These are phyloP conservation scores for Trichoderma brevicompactum DNA, from an alignment of 2,329 filamentous ascomycete genomes.

Conservation along the genomic window DNA sequence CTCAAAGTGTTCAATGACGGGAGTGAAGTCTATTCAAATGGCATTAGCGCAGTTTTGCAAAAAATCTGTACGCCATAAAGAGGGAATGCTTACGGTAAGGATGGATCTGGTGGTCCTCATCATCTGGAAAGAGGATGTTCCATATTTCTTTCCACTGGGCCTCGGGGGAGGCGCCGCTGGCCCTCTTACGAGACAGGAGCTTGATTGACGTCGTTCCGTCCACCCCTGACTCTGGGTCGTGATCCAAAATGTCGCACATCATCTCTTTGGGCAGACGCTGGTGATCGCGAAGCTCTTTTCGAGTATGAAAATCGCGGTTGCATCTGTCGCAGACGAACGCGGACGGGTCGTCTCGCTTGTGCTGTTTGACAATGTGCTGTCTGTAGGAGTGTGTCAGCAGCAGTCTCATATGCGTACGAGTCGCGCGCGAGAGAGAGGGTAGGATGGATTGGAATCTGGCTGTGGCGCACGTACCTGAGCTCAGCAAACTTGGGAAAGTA, in stretches of 20 bases:
- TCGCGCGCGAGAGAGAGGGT: background rate
- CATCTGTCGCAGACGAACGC: slow-evolving; percentile 49
- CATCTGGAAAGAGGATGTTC: slow-evolving; percentile 49
- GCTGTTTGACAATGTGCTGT: slow-evolving; percentile 50
- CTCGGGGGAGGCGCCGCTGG: slow-evolving; percentile 44
- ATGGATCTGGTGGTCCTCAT: slow-evolving; percentile 42
- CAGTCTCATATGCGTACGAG: background rate
- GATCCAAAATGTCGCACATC: slow-evolving; percentile 49
- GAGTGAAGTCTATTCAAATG: slow-evolving; percentile 43
- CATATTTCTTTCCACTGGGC: slow-evolving; percentile 49
- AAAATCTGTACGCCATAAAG: background rate
- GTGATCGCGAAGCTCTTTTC: slow-evolving; percentile 47
- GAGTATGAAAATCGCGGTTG: slow-evolving; percentile 45
- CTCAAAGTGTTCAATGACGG: slow-evolving; percentile 50
- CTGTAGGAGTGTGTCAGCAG: slow-evolving; percentile 34
- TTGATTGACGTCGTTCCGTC: slow-evolving; percentile 48
- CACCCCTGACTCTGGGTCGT: slow-evolving; percentile 48
- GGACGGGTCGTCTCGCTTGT: slow-evolving; percentile 48
- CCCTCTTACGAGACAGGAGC: slow-evolving; percentile 46
- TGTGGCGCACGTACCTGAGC: slow-evolving; percentile 43
- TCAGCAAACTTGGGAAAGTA: slow-evolving; percentile 50
- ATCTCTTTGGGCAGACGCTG: slow-evolving; percentile 47
- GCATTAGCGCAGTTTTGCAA: slow-evolving; percentile 2
- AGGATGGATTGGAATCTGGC: too few relatives aligned
- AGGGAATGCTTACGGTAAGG: slow-evolving; percentile 37